Evolutionary conservation across 495 filamentous ascomycete genomes (phyloP), one percentile per base, ranked within the genome.

Genomic region (Darksidea phi): DNA sequence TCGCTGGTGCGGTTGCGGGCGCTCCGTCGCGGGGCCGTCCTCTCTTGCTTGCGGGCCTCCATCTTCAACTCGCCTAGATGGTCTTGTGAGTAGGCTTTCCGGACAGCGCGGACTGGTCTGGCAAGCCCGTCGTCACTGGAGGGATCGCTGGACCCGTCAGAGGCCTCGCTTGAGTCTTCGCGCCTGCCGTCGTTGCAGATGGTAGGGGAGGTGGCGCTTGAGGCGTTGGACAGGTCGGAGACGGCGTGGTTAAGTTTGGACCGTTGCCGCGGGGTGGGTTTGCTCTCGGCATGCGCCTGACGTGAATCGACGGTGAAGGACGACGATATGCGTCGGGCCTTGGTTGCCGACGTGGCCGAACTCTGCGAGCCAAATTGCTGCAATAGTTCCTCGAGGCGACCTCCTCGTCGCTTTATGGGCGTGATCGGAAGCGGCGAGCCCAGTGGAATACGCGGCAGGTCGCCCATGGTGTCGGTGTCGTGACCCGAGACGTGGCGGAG

Each of bases 291-390:
- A 6, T 3, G 41, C 13, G 6, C 18, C 41, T 43, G 15, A 3
- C 13, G 13, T 13, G 13, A n/a, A 20, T 15, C 18, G 41, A 15
- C 5, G 41, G 41, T 26, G 34, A 18, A 32, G 21, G 34, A 18
- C 8, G 34, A 18, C 8, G 46, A 21, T 10, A 12, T 17, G n/a
- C 38, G 26, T 34, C 61, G 43, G 5, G 59, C 60, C 24, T 63
- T 59, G 12, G 65, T 63, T 17, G 46, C 60, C 10, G 65, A 67
- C 21, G 55, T 55, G 0, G 65, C 57, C 7, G 54, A 59, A 50
- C 34, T 56, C 15, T 23, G 46, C 0, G 65, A 59, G 3, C 59
- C 59, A 47, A 67, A 67, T 15, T 56, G 43, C 36, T 45, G 20
- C 18, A 67, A 55, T 10, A 67, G 54, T 25, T 59, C 42, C 18